Base-by-base conservation (phyloP, 768 basidiomycete species). In the Russula foetens region DNA sequence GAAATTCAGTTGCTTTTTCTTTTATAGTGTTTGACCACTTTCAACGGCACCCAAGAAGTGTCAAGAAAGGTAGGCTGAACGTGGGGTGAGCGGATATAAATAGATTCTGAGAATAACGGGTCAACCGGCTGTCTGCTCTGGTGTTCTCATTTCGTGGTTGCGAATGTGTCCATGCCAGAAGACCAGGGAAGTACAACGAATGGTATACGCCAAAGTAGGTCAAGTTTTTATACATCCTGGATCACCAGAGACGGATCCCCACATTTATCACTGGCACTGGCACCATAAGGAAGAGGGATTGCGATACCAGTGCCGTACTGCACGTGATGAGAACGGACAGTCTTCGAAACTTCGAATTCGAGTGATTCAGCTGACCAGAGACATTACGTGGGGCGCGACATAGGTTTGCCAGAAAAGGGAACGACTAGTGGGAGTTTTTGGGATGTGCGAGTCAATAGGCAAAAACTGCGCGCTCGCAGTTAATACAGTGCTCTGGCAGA, bases 51-150 rank as follows among this genome's bases (percentile, higher is more conserved):
- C 85, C 86, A 90, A 41, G 79, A 70, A 14, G 88, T 56, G 47
- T 80, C 72, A 7, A 87, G 86, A 69, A 85, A 88, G 56, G 69
- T 72, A 17, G 87, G 87, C 87, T 90, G 64, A 28, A 44, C 8
- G 7, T n/a, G 56, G 35, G 17, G 38, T 21, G 51, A 58, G 41
- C 45, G 12, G 49, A 46, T n/a, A 45, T 55, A 17, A 39, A 3
- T n/a, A n/a, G 35, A 46, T 41, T 19, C 38, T 26, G 9, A 23
- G 33, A 45, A 35, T 35, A 24, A 88, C 0, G 84, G 82, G 67
- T 87, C 86, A 72, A 82, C 73, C 38, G 77, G 23, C 26, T 57
- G 52, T 38, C 28, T 17, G 21, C n/a, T 50, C 39, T 12, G 24
- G n/a, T 39, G 39, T 28, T 24, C 47, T 33, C 17, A 43, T 31